Conservation (phyloP, 306 rosid species). For the Comarum palustre region DNA sequence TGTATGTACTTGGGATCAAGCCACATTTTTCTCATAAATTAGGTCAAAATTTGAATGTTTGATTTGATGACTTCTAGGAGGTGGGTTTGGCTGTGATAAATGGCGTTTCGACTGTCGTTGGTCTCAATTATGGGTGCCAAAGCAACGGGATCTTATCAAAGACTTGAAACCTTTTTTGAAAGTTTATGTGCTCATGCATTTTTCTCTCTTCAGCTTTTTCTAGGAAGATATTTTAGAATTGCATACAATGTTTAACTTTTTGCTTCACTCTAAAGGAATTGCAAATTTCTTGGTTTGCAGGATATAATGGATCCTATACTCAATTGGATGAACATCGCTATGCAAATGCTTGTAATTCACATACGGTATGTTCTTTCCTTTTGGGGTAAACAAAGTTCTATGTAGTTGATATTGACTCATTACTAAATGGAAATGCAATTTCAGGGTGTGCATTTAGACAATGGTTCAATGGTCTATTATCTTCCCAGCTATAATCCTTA, state of each 20-base stretch:
- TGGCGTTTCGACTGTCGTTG: neutral
- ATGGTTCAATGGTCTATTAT: slow-evolving; percentile 31
- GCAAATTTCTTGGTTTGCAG: slow-evolving; percentile 25
- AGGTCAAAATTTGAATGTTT: neutral
- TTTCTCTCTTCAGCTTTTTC: neutral
- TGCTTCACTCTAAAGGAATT: neutral
- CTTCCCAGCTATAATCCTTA: slow-evolving; percentile 34
- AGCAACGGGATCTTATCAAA: neutral
- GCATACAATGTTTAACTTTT: neutral
- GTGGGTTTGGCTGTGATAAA: neutral
- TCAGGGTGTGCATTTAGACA: slow-evolving; percentile 42
- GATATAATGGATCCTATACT: slow-evolving; percentile 34
- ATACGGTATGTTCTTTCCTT: slow-evolving; percentile 31
- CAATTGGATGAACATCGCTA: slow-evolving; percentile 25
- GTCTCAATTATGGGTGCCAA: neutral
- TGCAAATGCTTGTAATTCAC: slow-evolving; percentile 26
- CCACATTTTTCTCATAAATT: too few species aligned
- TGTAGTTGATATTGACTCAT: neutral
- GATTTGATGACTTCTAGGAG: neutral
- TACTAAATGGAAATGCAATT: neutral
- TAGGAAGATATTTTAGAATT: neutral
- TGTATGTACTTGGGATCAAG: neutral
- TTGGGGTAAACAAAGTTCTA: neutral
- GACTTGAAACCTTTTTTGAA: neutral
- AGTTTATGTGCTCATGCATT: neutral